These are phyloP conservation scores for Hemisphaericaspora lyxosophila DNA, from an alignment of 1,139 yeast species.

Conservation along the genomic window DNA sequence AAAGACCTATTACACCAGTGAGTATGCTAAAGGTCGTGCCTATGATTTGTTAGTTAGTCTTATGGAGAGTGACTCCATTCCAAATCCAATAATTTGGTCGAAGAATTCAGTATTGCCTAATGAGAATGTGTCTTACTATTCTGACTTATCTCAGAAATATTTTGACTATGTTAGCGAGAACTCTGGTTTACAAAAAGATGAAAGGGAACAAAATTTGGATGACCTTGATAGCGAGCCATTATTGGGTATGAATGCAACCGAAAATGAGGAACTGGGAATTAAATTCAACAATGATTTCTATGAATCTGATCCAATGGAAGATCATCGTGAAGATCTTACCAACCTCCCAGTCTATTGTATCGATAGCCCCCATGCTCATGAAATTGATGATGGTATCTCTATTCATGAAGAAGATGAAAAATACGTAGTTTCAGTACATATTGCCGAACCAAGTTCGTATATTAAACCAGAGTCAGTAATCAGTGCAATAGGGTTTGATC, in stretches of 20 bases:
- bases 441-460: constrained; percentile 85
- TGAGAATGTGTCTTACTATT: constrained; percentile 33
- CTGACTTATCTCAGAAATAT: constrained; percentile 45
- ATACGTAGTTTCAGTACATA: constrained; percentile 62
- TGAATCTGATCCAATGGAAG: constrained; percentile 33
- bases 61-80: constrained; percentile 19
- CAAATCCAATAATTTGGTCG: constrained; percentile 52
- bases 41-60: constrained; percentile 40
- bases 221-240: constrained; percentile 1
- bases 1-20: constrained; percentile 27
- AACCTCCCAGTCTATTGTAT: constrained; percentile 73
- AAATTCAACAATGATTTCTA: constrained; percentile 24
- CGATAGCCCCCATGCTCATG: constrained; percentile 79
- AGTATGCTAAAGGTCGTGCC: constrained; percentile 48
- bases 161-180: constrained; percentile 29
- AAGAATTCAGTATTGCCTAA: constrained; percentile 42
- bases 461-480: constrained; percentile 48
- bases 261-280: constrained; percentile 1
- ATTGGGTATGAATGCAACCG: constrained; percentile 1
- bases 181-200: background rate
- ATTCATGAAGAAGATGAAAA: constrained; percentile 37
- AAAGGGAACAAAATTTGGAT: constrained; percentile 1
- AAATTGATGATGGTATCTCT: constrained; percentile 92
- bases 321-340: constrained; percentile 34
- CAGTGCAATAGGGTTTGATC: constrained; percentile 58